A percentile compares a stretch with the other conserved stretches of the same genome.
These are phyloP conservation scores for Hyaloperonospora arabidopsidis DNA, from an alignment of 352 stramenopile species.

Conservation along the genomic window DNA sequence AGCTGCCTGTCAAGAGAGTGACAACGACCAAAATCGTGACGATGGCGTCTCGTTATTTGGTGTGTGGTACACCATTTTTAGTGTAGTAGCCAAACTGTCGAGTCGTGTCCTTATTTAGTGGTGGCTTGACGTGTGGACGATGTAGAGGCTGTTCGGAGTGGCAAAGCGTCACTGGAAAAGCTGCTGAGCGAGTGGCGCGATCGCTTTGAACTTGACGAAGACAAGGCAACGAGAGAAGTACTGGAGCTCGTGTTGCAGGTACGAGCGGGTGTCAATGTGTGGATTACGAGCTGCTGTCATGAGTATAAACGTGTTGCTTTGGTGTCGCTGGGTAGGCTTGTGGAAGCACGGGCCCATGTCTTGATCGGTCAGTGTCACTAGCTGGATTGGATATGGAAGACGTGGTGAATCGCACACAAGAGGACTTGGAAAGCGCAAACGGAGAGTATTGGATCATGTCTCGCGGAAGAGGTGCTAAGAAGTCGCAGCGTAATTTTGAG, in stretches of 20 bases:
- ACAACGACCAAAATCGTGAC: constrained; percentile 8
- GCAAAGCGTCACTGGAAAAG: constrained; percentile 43
- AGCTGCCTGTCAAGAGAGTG: constrained; percentile 1
- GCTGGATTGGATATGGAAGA: constrained; percentile 68
- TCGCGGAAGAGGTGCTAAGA: constrained; percentile 44
- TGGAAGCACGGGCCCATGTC: constrained; percentile 40
- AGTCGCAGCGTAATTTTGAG: constrained; percentile 58
- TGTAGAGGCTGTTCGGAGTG: constrained; percentile 49
- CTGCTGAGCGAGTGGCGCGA: constrained; percentile 61
- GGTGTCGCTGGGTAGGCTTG: constrained; percentile 30
- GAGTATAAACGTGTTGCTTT: not conserved
- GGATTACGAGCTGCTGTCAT: constrained; percentile 13
- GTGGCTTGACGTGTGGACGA: constrained; percentile 3
- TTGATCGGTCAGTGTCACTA: constrained; percentile 44
- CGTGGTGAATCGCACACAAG: constrained; percentile 54
- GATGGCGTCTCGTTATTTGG: constrained; percentile 25
- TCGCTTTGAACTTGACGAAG: constrained; percentile 53
- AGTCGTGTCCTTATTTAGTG: constrained; percentile 4
- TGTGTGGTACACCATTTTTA: constrained; percentile 7
- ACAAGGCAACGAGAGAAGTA: constrained; percentile 52
- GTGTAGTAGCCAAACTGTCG: not conserved
- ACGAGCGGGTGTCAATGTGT: not conserved
- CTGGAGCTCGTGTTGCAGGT: constrained; percentile 76
- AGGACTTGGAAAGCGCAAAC: constrained; percentile 52
- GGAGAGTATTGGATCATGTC: constrained; percentile 66